phyloP scores from a whole-genome alignment of 1,284 basidiomycete genomes.

The Volvariella volvacea region DNA sequence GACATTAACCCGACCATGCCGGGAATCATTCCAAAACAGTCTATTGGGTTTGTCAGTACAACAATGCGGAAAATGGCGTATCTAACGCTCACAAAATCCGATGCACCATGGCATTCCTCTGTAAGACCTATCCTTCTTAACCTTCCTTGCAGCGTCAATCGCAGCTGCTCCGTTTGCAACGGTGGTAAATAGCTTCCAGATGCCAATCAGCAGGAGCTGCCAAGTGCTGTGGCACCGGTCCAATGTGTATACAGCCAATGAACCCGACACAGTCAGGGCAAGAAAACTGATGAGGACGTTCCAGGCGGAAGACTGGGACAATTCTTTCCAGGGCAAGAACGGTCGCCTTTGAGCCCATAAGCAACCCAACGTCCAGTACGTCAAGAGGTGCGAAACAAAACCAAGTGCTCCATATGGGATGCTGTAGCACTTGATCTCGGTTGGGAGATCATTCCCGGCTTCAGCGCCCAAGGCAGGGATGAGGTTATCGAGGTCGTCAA shows the following conservation, averaged over 20 bases:
- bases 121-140: no score
- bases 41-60: no score
- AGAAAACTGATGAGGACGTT: no score
- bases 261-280: neutral
- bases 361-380: neutral
- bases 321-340: neutral
- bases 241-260: neutral
- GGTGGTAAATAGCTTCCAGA: neutral
- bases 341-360: neutral
- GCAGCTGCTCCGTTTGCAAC: no score
- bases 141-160: no score
- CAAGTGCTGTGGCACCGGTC: neutral
- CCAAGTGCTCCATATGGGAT: neutral
- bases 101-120: no score
- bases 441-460: neutral
- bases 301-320: neutral
- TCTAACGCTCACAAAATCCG: no score
- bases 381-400: neutral
- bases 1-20: neutral
- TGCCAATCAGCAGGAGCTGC: neutral
- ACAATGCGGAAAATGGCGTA: no score
- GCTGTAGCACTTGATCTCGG: constrained; percentile 1
- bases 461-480: no score
- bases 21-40: neutral
- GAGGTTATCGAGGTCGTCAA: no score